A percentile compares a stretch with the other conserved stretches of the same genome.
Evolutionary conservation across 1,284 basidiomycete genomes (phyloP).

Genomic region (Porodaedalea pini): DNA sequence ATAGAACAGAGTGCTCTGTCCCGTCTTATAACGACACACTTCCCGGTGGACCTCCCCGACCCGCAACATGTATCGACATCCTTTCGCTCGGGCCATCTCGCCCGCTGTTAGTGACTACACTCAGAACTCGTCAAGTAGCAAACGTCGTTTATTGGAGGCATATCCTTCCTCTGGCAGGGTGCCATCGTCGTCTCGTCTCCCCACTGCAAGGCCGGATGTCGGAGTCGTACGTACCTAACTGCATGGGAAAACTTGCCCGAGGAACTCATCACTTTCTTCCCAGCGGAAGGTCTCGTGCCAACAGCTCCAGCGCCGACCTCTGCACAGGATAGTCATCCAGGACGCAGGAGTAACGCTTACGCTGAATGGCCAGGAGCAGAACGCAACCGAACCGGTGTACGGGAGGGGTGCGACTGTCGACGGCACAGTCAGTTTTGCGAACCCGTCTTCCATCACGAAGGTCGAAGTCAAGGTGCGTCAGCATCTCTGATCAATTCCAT

Average conservation of each 20-base stretch:
- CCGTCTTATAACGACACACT: neutral
- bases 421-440: constrained; percentile 12
- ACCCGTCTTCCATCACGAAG: constrained; percentile 10
- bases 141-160: neutral
- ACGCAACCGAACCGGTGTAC: constrained; percentile 7
- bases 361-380: constrained; percentile 15
- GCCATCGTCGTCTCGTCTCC: neutral
- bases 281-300: neutral
- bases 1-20: neutral
- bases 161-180: neutral
- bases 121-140: neutral
- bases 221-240: neutral
- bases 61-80: constrained; percentile 12
- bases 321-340: neutral
- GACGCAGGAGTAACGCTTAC: constrained; percentile 13
- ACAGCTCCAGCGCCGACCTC: neutral
- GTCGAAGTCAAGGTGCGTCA: constrained; percentile 16
- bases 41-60: neutral
- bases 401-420: constrained; percentile 16
- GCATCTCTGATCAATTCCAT: neutral
- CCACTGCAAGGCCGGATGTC: neutral
- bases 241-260: neutral
- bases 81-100: constrained; percentile 10
- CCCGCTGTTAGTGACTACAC: neutral
- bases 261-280: neutral